Evolutionary conservation across 2,329 filamentous ascomycete genomes (phyloP).

Genomic region (Hypomyces perniciosus): DNA sequence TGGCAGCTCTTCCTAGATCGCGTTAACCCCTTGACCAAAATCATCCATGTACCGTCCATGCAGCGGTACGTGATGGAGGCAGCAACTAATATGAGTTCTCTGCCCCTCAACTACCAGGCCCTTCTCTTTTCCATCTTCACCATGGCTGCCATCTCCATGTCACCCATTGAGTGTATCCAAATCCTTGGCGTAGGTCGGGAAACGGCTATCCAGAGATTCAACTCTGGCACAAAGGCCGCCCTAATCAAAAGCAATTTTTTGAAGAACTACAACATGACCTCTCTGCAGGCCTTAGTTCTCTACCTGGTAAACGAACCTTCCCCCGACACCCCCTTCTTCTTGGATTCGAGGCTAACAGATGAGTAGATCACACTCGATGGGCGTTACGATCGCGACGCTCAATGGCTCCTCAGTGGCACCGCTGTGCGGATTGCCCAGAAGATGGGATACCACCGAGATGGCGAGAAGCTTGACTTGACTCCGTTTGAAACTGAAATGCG

Average conservation of each 20-base stretch:
- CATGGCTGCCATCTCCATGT: constrained; percentile 52
- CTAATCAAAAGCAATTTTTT: constrained; percentile 52
- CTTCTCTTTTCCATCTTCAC: constrained; percentile 61
- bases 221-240: constrained; percentile 44
- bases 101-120: constrained; percentile 55
- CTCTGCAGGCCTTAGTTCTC: constrained; percentile 53
- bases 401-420: constrained; percentile 56
- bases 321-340: neutral
- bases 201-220: constrained; percentile 46
- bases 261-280: constrained; percentile 50
- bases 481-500: constrained; percentile 64
- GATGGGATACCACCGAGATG: constrained; percentile 61
- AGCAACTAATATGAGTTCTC: constrained; percentile 45
- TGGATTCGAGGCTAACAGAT: constrained; percentile 12
- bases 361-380: constrained; percentile 49
- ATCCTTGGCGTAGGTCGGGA: constrained; percentile 45
- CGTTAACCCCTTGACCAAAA: constrained; percentile 67
- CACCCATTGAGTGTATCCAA: constrained; percentile 48
- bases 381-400: constrained; percentile 52
- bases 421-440: constrained; percentile 60
- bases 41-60: constrained; percentile 64
- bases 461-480: constrained; percentile 47
- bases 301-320: constrained; percentile 42
- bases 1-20: constrained; percentile 73
- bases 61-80: constrained; percentile 61